Base-by-base conservation (phyloP, 116 monocot species). In the Dioscorea cayenensis region DNA sequence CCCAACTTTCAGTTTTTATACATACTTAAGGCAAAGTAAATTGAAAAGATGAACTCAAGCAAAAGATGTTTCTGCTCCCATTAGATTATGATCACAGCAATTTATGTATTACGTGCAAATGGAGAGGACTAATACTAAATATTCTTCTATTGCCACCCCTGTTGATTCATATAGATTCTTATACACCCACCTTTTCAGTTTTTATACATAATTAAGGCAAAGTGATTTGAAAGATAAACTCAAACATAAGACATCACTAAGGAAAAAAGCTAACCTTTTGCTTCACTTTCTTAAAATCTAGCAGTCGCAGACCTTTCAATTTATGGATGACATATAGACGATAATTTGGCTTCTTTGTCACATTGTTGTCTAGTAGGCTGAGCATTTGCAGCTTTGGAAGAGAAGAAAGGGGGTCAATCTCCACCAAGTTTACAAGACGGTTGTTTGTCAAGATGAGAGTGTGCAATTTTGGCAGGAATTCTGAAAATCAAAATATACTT, bases 201-300 rank as follows among this genome's bases (percentile, higher is more conserved):
- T 55, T 55, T 5, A 55, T 55, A 18, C 19, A n/a, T n/a, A 5
- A 5, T 76, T 32, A 72, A 68, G 11, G 68, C 67, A 81, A 55
- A 55, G n/a, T 55, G 4, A 55, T 3, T 19, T 55, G n/a, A 22
- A 23, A 32, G 43, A 43, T 43, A 43, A 43, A 43, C 12, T 10
- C 7, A 43, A 43, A 43, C 11, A 10, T 6, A 7, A 10, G 43
- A 7, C 12, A 6, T 12, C 8, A 43, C 43, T 0, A n/a, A n/a
- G n/a, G 7, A 61, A 28, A 65, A 29, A 72, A 20, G 38, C 78
- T 78, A 27, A 97, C 97, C 93, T 90, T 93, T 19, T 83, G 88
- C 77, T 93, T 93, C 14, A 93, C 84, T 84, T 97, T 97, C 81
- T 76, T 88, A 86, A 88, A 97, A 80, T 97, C 97, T 38, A 97